Evolutionary conservation across 176 grass and related monocot species (phyloP), one percentile per base, ranked within the genome.

Genomic region (Oryza longistaminata): DNA sequence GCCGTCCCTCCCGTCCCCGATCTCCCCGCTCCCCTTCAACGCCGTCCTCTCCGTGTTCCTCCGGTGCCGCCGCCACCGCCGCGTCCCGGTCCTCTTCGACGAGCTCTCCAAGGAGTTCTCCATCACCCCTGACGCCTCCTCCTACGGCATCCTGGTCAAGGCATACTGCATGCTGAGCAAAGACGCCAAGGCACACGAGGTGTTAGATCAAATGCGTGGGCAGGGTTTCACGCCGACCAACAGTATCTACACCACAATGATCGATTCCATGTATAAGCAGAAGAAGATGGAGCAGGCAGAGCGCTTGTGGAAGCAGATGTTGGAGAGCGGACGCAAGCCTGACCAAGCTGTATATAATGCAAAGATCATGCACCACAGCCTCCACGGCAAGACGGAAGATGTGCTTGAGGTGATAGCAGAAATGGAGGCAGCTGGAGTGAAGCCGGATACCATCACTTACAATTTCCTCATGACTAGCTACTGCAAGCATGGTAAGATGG

Each of bases 261-360:
- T 98, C 0, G 87, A 93, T 92, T 91, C 91, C 0, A 84, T 92
- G 58, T 91, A 89, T 79, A 88, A 89, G 77, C 70, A 61, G 49
- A 85, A 83, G 71, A 98, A 90, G 75, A 5, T 9, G 0, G 74
- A 93, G 27, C 85, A 86, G 33, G 95, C 89, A 1, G 76, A 95
- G 78, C 35, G 37, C 7, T 34, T 98, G 75, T 95, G 95, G 95
- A 82, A 88, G 50, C 87, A 98, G 77, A 98, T 95, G 93, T 8
- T 86, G 39, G 76, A 71, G 53, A 92, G 77, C 46, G 91, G 87
- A n/a, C 75, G 77, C 72, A 52, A 52, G 66, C 93, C 83, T 1
- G 93, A 98, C 81, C 67, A 68, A 11, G 69, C 50, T 0, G 37
- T 87, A 10, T 98, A 98, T 65, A 95, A 93, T 88, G 93, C 93